Evolutionary conservation across 257 asterid genomes (phyloP).

Genomic region (Capsicum rhomboideum): DNA sequence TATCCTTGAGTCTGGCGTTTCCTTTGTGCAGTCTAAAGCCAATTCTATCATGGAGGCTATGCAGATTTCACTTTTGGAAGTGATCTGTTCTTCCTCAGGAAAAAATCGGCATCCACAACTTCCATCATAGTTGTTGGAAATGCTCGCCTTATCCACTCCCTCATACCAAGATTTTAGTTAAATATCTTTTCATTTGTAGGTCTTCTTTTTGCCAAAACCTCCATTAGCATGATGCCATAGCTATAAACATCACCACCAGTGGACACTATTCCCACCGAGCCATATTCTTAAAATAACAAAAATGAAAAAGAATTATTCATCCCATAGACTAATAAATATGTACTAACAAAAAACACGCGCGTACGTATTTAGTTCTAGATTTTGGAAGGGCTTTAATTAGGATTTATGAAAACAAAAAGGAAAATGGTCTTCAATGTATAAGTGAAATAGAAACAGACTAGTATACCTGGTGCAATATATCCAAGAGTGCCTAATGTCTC

Average conservation of each 20-base stretch:
- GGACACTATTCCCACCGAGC: no score
- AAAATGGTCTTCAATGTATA: not conserved
- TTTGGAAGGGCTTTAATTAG: not conserved
- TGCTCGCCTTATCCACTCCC: constrained; percentile 13
- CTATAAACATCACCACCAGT: constrained; percentile 22
- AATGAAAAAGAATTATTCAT: not conserved
- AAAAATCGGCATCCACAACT: not conserved
- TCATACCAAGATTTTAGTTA: constrained; percentile 6
- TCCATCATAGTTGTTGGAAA: not conserved
- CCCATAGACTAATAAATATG: not conserved
- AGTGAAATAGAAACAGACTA: not conserved
- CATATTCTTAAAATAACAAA: constrained; percentile 11
- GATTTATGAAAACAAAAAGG: not conserved
- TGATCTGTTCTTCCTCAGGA: not conserved
- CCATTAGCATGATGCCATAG: constrained; percentile 23
- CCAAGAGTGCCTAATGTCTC: constrained; percentile 27
- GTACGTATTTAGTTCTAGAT: not conserved
- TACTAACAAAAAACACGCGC: not conserved
- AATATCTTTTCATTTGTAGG: constrained; percentile 19
- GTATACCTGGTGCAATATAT: constrained; percentile 32
- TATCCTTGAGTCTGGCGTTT: not conserved
- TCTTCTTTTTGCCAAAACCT: constrained; percentile 20
- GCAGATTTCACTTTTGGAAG: not conserved
- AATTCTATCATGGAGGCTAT: not conserved
- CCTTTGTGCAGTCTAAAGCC: not conserved